These are phyloP conservation scores for Thielaviopsis euricoi DNA, from an alignment of 2,329 filamentous ascomycete species.

Conservation along the genomic window DNA sequence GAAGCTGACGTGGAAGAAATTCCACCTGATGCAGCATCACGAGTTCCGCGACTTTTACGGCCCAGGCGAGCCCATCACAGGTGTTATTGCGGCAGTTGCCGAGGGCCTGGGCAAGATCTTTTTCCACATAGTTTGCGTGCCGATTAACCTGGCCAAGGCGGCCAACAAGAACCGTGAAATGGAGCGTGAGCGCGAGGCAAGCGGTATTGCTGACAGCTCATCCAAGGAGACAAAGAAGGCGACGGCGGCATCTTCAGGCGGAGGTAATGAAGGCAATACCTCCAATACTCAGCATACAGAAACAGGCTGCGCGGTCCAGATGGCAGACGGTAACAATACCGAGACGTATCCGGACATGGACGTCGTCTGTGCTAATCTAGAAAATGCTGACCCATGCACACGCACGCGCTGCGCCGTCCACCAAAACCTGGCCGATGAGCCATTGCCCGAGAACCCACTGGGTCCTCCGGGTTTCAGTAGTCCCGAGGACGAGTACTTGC, in stretches of 20 bases:
- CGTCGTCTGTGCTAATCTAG: neutral
- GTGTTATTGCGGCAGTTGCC: constrained; percentile 23
- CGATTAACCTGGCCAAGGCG: constrained; percentile 41
- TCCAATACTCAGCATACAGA: neutral
- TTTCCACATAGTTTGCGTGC: constrained; percentile 28
- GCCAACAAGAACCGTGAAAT: constrained; percentile 30
- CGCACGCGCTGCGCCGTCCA: constrained; percentile 9
- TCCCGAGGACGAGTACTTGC: constrained; percentile 24
- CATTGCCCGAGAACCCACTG: constrained; percentile 5
- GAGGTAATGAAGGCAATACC: neutral
- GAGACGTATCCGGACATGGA: neutral
- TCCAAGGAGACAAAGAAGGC: neutral
- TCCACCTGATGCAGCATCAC: constrained; percentile 47
- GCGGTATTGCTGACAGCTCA: neutral
- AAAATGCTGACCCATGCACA: neutral
- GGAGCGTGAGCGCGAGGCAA: neutral
- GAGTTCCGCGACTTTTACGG: constrained; percentile 69
- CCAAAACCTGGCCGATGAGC: constrained; percentile 12
- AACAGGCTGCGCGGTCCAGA: neutral
- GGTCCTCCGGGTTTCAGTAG: constrained; percentile 13
- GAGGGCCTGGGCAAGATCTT: constrained; percentile 8
- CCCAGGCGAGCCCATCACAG: constrained; percentile 56
- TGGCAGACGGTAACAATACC: neutral
- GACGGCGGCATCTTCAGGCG: too few species aligned
- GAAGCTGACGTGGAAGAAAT: constrained; percentile 44